These are phyloP conservation scores for Coemansia sp. DNA, from an alignment of 192 early-diverging fungal genomes.

Conservation along the genomic window DNA sequence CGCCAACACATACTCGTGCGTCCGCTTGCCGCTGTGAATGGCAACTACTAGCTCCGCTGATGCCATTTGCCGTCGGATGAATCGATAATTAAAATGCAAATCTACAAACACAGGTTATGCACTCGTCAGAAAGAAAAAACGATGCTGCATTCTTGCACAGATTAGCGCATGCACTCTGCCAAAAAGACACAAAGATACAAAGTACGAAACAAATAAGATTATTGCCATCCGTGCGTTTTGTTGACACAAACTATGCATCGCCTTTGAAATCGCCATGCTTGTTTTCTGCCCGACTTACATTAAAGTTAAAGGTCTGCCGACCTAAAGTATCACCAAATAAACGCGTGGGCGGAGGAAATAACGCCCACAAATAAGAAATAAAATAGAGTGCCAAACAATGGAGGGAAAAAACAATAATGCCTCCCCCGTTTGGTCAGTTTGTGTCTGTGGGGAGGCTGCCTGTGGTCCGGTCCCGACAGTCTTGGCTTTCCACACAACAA, in stretches of 20 bases:
- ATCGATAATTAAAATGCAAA: slow-evolving; percentile 1
- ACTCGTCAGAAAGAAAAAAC: slow-evolving; percentile 2
- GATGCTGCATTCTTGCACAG: neutral
- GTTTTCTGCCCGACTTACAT: too few species aligned
- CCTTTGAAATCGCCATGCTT: too few species aligned
- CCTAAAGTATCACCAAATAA: too few species aligned
- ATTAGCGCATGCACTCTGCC: slow-evolving; percentile 1
- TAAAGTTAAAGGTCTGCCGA: too few species aligned
- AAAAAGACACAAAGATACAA: neutral
- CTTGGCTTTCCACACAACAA: too few species aligned
- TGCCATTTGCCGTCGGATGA: neutral
- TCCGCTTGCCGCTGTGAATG: slow-evolving; percentile 16
- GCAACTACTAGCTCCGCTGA: neutral
- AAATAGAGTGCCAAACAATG: slow-evolving; percentile 3
- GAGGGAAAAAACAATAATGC: neutral
- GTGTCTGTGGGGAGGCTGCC: too few species aligned
- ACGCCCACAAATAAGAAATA: slow-evolving; percentile 6
- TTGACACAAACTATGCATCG: neutral
- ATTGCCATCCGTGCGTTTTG: neutral
- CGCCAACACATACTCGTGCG: slow-evolving; percentile 20
- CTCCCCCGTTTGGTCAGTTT: too few species aligned
- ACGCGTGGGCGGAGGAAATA: too few species aligned
- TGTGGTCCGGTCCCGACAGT: too few species aligned
- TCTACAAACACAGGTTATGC: neutral
- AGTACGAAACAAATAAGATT: neutral